Conservation (phyloP, 345 rosid genomes). For the Rhodamnia argentea region DNA sequence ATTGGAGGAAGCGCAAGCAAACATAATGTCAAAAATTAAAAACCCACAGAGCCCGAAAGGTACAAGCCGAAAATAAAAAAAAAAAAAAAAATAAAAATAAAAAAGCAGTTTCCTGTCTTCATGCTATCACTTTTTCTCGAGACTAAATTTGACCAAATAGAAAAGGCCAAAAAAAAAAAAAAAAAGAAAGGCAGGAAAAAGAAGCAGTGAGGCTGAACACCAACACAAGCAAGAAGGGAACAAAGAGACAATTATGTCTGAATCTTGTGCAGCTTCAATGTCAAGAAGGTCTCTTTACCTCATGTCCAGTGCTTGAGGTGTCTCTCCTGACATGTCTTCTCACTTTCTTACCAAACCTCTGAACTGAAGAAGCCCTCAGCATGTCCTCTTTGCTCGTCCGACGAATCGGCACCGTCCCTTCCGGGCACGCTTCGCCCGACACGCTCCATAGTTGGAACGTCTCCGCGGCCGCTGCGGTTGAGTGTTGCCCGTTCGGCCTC, state of each 20-base stretch:
- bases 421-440: slow-evolving; percentile 78
- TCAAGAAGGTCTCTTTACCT: slow-evolving; percentile 30
- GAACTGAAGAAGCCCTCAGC: slow-evolving; percentile 60
- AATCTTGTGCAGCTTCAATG: not conserved
- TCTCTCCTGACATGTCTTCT: slow-evolving; percentile 66
- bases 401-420: slow-evolving; percentile 85
- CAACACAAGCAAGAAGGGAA: not conserved
- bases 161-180: not conserved
- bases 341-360: slow-evolving; percentile 59
- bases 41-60: not conserved
- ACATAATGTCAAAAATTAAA: not conserved
- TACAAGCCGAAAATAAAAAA: not conserved
- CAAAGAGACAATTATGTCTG: not conserved
- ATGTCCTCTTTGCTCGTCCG: slow-evolving; percentile 76
- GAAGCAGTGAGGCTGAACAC: not conserved
- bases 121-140: not conserved
- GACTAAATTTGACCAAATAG: not conserved
- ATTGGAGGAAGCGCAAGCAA: not conserved
- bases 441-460: slow-evolving; percentile 65
- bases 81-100: too few relatives aligned
- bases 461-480: slow-evolving; percentile 15
- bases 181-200: not conserved
- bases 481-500: slow-evolving; percentile 44
- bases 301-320: slow-evolving; percentile 70
- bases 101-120: not conserved